A percentile compares a stretch with the other conserved stretches of the same genome.
Conservation (phyloP, 768 basidiomycete genomes). For the Boletus bicolor region DNA sequence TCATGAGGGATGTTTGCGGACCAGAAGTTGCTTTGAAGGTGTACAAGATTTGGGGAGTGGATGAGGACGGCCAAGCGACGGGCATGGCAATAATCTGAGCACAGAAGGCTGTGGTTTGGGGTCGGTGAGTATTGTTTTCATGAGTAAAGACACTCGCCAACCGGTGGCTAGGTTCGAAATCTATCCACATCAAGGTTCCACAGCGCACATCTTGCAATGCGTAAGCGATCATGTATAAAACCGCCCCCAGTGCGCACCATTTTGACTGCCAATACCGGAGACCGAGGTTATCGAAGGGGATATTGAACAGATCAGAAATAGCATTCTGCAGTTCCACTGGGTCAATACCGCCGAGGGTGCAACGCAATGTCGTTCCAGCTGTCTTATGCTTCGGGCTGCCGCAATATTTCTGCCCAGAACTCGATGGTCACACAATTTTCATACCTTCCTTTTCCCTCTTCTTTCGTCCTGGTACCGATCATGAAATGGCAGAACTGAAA, state of each 20-base stretch:
- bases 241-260: neutral
- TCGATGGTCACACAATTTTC: neutral
- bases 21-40: too few relatives aligned
- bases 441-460: neutral
- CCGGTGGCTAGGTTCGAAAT: too few relatives aligned
- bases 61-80: too few relatives aligned
- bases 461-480: neutral
- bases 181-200: neutral
- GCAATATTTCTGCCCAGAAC: neutral
- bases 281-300: slow-evolving; percentile 2
- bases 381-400: neutral
- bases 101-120: too few relatives aligned
- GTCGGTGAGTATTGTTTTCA: too few relatives aligned
- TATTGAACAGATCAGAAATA: neutral
- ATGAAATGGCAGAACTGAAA: neutral
- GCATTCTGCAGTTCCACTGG: neutral
- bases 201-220: slow-evolving; percentile 8
- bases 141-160: too few relatives aligned
- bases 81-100: too few relatives aligned
- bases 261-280: neutral
- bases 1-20: too few relatives aligned
- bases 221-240: neutral
- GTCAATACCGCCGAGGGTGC: neutral
- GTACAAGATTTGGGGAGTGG: too few relatives aligned
- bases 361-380: neutral